A percentile compares a stretch with the other conserved stretches of the same genome.
phyloP scores from a whole-genome alignment of 2,329 filamentous ascomycete genomes.

The Aspergillus sp. region DNA sequence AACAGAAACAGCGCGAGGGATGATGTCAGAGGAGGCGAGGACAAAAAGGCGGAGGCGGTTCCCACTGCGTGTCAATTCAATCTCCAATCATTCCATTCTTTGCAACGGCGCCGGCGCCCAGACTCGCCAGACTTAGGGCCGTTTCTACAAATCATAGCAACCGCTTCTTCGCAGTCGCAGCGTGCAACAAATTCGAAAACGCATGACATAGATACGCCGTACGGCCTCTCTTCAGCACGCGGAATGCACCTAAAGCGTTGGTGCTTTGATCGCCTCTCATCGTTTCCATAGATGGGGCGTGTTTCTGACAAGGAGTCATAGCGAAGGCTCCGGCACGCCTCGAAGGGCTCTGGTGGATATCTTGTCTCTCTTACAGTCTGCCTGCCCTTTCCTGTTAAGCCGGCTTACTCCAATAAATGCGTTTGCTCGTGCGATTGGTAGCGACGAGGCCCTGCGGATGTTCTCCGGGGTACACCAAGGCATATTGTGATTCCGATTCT shows the following conservation, averaged over 20 bases:
- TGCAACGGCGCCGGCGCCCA: constrained; percentile 8
- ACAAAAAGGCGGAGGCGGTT: constrained; percentile 19
- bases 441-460: constrained; percentile 20
- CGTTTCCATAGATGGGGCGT: constrained; percentile 1
- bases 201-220: constrained; percentile 19
- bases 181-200: constrained; percentile 10
- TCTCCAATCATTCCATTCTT: constrained; percentile 12
- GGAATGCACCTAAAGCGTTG: constrained; percentile 15
- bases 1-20: constrained; percentile 11
- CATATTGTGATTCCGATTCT: neutral
- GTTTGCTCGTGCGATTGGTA: constrained; percentile 13
- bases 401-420: constrained; percentile 6
- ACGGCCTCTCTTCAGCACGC: constrained; percentile 17
- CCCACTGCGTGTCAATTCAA: constrained; percentile 16
- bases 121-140: constrained; percentile 12
- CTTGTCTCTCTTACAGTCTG: neutral
- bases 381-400: neutral
- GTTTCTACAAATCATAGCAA: constrained; percentile 8
- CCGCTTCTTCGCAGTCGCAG: neutral
- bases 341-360: constrained; percentile 7
- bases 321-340: neutral
- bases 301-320: constrained; percentile 4
- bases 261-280: constrained; percentile 6
- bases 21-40: constrained; percentile 21
- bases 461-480: neutral